Conservation (phyloP, 2,329 filamentous ascomycete genomes). For the Cladosporium austrohemisphaericum region DNA sequence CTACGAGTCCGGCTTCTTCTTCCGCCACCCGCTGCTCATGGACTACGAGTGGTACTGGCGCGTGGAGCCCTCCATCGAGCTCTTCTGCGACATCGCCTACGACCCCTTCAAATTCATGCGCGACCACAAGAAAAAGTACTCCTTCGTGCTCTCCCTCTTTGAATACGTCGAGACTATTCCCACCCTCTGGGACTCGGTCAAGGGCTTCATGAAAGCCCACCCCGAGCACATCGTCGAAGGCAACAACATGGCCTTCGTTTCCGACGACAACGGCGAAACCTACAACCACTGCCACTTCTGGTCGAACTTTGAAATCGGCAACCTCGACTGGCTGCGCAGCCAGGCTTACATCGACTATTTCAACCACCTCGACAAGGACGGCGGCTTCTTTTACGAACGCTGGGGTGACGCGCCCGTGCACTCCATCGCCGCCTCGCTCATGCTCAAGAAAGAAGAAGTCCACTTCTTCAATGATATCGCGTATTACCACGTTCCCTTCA, state of each 20-base stretch:
- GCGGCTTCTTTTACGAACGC: constrained; percentile 97
- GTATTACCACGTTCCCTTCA: constrained; percentile 97
- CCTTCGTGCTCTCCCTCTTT: constrained; percentile 90
- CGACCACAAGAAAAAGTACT: constrained; percentile 97
- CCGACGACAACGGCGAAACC: constrained; percentile 81
- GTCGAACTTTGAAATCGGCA: constrained; percentile 98
- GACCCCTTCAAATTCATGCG: constrained; percentile 97
- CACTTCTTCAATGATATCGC: constrained; percentile 99
- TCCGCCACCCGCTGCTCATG: constrained; percentile 86
- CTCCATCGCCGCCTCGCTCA: constrained; percentile 85
- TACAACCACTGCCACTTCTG: constrained; percentile 99
- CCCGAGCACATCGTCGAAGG: constrained; percentile 80
- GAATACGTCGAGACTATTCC: constrained; percentile 96
- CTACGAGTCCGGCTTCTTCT: constrained; percentile 99
- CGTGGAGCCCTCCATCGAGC: constrained; percentile 93
- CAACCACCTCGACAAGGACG: constrained; percentile 77
- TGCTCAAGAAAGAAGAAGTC: constrained; percentile 88
- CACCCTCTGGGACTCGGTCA: constrained; percentile 90
- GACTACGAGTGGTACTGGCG: constrained; percentile 99
- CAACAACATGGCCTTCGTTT: constrained; percentile 88
- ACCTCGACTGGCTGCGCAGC: constrained; percentile 87
- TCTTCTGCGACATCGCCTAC: constrained; percentile 93
- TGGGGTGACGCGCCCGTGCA: constrained; percentile 98
- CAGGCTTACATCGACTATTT: constrained; percentile 90
- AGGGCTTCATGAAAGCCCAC: constrained; percentile 87